Evolutionary conservation across 495 filamentous ascomycete species (phyloP).

Genomic region (Penicillium nucicola): DNA sequence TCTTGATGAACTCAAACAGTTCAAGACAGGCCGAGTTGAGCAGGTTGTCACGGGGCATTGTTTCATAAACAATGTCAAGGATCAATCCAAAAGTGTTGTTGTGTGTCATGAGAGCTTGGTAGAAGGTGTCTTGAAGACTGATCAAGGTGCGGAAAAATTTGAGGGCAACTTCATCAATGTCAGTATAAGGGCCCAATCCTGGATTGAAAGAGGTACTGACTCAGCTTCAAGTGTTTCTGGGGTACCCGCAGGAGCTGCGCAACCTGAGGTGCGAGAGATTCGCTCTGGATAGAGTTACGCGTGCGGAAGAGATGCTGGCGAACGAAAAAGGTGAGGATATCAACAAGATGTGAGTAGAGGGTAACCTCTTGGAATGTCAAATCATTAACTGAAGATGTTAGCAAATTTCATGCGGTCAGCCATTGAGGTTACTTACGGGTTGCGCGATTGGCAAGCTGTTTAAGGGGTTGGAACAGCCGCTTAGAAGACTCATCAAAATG

Average conservation of each 20-base stretch:
- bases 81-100: conserved; percentile 84
- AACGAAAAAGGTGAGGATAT: conserved; percentile 93
- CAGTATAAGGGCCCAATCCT: neutral
- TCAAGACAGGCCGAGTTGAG: conserved; percentile 95
- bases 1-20: conserved; percentile 87
- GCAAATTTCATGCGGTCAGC: neutral
- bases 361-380: conserved; percentile 78
- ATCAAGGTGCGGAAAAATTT: conserved; percentile 93
- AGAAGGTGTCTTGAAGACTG: conserved; percentile 86
- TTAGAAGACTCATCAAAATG: conserved; percentile 91
- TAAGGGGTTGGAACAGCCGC: conserved; percentile 82
- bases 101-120: conserved; percentile 81
- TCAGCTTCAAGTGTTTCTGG: conserved; percentile 91
- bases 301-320: conserved; percentile 82
- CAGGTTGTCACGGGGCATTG: conserved; percentile 94
- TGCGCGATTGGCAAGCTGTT: conserved; percentile 69
- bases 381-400: conserved; percentile 49
- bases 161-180: conserved; percentile 61
- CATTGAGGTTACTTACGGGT: conserved; percentile 42
- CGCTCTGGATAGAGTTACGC: conserved; percentile 81
- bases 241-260: conserved; percentile 79
- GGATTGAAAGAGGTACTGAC: conserved; percentile 47
- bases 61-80: conserved; percentile 80
- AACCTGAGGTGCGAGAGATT: conserved; percentile 76
- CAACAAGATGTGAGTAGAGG: conserved; percentile 84